Evolutionary conservation across 2,329 filamentous ascomycete genomes (phyloP), one percentile per base, ranked within the genome.

Genomic region (Beauveria australis): DNA sequence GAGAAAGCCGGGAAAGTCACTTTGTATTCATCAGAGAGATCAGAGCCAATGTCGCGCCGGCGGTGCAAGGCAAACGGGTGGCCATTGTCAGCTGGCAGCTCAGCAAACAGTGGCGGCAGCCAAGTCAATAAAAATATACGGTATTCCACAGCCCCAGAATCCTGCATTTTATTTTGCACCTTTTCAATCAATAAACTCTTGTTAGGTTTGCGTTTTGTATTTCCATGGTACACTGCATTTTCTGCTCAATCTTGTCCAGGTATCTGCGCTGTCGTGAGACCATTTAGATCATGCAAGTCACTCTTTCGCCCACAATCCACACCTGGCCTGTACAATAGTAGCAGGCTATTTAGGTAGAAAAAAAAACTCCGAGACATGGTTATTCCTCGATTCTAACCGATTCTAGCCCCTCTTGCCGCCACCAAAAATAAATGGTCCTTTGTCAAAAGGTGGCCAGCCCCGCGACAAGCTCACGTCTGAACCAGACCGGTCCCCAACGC

Each of bases 401-500:
- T 37, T 47, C 41, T 19, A 46, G 48, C 48, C 57, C 57, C 48
- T 59, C 57, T 40, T 59, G 10, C 30, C 47, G 30, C 14, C 49
- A 43, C 57, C 47, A 47, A 44, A 37, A 44, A 59, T 33, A 59
- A 26, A 47, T 30, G 28, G 28, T 37, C 41, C 46, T 19, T 40
- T 40, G 37, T 28, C 30, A 16, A 16, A 5, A 16, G 22, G n/a
- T 51, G 48, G 26, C 19, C 33, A 52, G 41, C 48, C 57, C 57
- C 57, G 57, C 57, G 57, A 53, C 57, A 37, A 33, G 26, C 37
- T 47, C 47, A 41, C 53, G 49, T 47, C 47, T 53, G 49, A 53
- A 40, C 57, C 7, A 59, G 19, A 33, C 16, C 53, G 8, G 41
- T n/a, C 44, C 19, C 30, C 43, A 26, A 16, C 8, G 37, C 37